phyloP scores from a whole-genome alignment of 2,329 filamentous ascomycete species.

The Coniochaeta ligniaria region DNA sequence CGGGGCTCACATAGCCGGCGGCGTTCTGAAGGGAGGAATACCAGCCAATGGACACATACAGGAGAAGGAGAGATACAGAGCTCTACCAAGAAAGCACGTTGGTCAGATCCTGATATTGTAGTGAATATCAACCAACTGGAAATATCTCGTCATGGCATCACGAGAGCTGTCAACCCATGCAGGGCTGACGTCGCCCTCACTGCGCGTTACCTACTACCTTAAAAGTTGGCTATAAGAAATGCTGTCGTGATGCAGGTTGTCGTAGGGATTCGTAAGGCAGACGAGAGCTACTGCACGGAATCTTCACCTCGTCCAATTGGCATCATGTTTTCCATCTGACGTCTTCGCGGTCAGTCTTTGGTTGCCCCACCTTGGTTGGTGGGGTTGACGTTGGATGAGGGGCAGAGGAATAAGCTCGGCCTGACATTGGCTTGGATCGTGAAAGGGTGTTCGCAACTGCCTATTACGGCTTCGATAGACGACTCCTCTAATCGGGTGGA shows the following conservation, averaged over 20 bases:
- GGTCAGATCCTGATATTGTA: background rate
- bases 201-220: background rate
- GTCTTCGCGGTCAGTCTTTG: background rate
- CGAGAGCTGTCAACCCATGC: too few relatives aligned
- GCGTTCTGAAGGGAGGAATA: slow-evolving; percentile 11
- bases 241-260: background rate
- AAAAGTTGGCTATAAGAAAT: background rate
- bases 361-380: background rate
- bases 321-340: background rate
- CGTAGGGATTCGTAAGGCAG: slow-evolving; percentile 2
- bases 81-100: background rate
- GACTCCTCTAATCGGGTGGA: background rate
- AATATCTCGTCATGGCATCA: background rate
- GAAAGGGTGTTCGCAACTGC: background rate
- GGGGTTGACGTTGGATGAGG: background rate
- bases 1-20: slow-evolving; percentile 7
- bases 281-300: background rate
- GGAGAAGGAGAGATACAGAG: background rate
- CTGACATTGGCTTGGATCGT: background rate
- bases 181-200: background rate
- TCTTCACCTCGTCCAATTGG: background rate
- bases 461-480: background rate
- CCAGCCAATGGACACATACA: slow-evolving; percentile 10
- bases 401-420: background rate
- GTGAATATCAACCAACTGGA: too few relatives aligned